These are phyloP conservation scores for Wickerhamomyces sydowiorum DNA, from an alignment of 805 yeast species.

Conservation along the genomic window DNA sequence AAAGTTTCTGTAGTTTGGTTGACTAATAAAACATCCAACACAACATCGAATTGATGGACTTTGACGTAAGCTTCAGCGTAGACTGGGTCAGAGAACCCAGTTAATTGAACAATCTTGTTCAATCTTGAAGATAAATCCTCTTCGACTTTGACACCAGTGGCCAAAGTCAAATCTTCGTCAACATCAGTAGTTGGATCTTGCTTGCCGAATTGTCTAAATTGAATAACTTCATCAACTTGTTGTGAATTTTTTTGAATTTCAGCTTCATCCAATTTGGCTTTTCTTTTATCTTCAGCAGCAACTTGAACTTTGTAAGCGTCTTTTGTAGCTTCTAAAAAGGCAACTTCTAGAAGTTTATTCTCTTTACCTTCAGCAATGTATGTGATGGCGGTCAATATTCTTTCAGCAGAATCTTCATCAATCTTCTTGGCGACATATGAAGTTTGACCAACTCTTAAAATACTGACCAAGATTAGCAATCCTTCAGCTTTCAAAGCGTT, in stretches of 20 bases:
- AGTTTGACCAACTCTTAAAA: constrained; percentile 82
- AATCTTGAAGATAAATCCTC: constrained; percentile 72
- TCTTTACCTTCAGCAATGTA: constrained; percentile 65
- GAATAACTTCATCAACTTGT: constrained; percentile 72
- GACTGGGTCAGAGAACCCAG: constrained; percentile 98
- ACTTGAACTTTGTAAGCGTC: constrained; percentile 76
- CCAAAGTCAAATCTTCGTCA: constrained; percentile 56
- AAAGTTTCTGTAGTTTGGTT: constrained; percentile 91
- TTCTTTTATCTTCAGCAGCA: constrained; percentile 50
- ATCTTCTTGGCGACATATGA: constrained; percentile 63
- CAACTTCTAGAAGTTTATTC: constrained; percentile 42
- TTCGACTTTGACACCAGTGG: constrained; percentile 43
- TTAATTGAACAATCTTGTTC: constrained; percentile 83
- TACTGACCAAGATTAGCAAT: constrained; percentile 84
- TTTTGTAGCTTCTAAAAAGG: constrained; percentile 84
- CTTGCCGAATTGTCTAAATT: constrained; percentile 71
- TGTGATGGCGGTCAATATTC: constrained; percentile 83
- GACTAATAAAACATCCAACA: constrained; percentile 86
- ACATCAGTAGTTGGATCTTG: constrained; percentile 37
- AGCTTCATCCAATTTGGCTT: constrained; percentile 49
- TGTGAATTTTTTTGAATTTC: constrained; percentile 59
- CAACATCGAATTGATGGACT: constrained; percentile 95
- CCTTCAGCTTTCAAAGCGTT: constrained; percentile 95
- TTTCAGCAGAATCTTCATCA: constrained; percentile 96
- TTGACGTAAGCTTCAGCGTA: constrained; percentile 96